These are phyloP conservation scores for Schwanniomyces yamadae DNA, from an alignment of 805 yeast genomes.

Conservation along the genomic window DNA sequence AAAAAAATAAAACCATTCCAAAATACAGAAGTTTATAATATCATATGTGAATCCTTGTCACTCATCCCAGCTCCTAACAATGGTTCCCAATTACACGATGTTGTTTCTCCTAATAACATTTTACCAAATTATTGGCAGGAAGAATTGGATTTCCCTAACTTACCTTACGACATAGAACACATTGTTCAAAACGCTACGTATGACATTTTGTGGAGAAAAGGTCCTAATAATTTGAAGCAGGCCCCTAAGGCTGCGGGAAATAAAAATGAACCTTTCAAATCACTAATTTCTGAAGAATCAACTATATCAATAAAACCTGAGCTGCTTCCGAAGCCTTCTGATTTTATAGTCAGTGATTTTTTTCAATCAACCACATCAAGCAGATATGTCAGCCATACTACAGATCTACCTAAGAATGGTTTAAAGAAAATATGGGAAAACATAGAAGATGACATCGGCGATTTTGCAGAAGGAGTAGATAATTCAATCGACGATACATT, in stretches of 20 bases:
- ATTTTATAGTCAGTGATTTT: slow-evolving; percentile 12
- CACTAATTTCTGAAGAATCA: slow-evolving; percentile 24
- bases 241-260: slow-evolving; percentile 2
- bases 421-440: slow-evolving; percentile 9
- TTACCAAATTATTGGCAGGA: slow-evolving; percentile 51
- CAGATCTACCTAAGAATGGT: slow-evolving; percentile 2
- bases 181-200: slow-evolving; percentile 51
- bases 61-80: slow-evolving; percentile 56
- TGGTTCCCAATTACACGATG: slow-evolving; percentile 39
- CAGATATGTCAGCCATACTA: too few relatives aligned
- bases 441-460: slow-evolving; percentile 16
- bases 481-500: slow-evolving; percentile 14
- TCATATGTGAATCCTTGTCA: slow-evolving; percentile 64
- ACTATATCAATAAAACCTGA: slow-evolving; percentile 15
- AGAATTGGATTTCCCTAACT: slow-evolving; percentile 46
- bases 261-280: slow-evolving; percentile 22
- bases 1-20: slow-evolving; percentile 58
- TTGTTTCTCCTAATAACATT: slow-evolving; percentile 19
- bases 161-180: slow-evolving; percentile 45
- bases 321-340: slow-evolving; percentile 26
- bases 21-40: slow-evolving; percentile 71
- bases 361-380: not conserved
- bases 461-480: slow-evolving; percentile 15
- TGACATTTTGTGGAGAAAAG: slow-evolving; percentile 39
- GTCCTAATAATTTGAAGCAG: not conserved